A percentile compares a stretch with the other conserved stretches of the same genome.
phyloP scores from a whole-genome alignment of 148 eudicot species.

The Rhododendron molle region DNA sequence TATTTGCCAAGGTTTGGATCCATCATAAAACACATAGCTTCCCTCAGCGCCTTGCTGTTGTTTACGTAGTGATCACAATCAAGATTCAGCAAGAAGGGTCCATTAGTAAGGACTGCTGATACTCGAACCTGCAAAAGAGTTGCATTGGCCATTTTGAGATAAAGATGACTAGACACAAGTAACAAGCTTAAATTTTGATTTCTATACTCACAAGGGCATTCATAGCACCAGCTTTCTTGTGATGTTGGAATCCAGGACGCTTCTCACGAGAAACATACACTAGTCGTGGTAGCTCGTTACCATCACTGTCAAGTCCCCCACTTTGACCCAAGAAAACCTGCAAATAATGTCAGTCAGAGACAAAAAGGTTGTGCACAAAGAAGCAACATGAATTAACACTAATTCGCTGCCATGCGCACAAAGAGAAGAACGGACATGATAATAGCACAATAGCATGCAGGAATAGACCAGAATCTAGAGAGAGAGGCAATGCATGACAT shows the following conservation, averaged over 20 bases:
- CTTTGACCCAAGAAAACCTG: slow-evolving; percentile 82
- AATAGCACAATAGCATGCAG: background rate
- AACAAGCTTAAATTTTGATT: background rate
- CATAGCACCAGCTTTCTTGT: slow-evolving; percentile 97
- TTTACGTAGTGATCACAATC: slow-evolving; percentile 96
- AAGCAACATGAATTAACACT: background rate
- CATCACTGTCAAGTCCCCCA: slow-evolving; percentile 71
- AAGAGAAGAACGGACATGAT: background rate
- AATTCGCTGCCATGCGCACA: background rate
- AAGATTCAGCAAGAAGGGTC: slow-evolving; percentile 83
- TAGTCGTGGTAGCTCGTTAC: slow-evolving; percentile 68
- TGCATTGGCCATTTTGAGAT: background rate
- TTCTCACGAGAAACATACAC: slow-evolving; percentile 95
- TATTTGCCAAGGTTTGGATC: slow-evolving; percentile 89
- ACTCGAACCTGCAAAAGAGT: slow-evolving; percentile 65
- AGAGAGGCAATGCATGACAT: background rate
- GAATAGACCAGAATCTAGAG: background rate
- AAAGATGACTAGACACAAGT: background rate
- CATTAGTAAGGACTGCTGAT: slow-evolving; percentile 88
- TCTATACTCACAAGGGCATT: slow-evolving; percentile 63
- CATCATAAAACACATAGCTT: slow-evolving; percentile 91
- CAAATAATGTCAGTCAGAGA: slow-evolving; percentile 6
- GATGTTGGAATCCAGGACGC: slow-evolving; percentile 86
- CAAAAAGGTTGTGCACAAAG: background rate
- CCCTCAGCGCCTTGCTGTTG: slow-evolving; percentile 79